Evolutionary conservation across 2,329 filamentous ascomycete genomes (phyloP).

Genomic region (Colletotrichum tropicale): DNA sequence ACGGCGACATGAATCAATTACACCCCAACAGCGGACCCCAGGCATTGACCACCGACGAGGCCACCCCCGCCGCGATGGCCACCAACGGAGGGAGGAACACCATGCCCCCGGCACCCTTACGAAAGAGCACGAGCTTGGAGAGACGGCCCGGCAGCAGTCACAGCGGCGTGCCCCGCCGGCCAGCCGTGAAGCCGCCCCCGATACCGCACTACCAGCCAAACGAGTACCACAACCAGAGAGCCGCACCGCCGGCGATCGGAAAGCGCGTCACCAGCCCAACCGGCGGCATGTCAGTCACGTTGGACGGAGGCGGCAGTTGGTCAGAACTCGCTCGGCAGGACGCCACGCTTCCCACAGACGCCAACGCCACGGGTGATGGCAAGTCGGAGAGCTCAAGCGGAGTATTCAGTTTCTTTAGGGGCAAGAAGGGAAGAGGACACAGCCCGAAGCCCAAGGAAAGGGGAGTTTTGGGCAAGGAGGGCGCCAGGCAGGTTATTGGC

Average conservation of each 20-base stretch:
- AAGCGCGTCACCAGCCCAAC: constrained; percentile 77
- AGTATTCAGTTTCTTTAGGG: constrained; percentile 87
- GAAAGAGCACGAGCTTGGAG: constrained; percentile 17
- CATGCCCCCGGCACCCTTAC: constrained; percentile 5
- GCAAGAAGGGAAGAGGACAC: constrained; percentile 88
- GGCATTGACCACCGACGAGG: constrained; percentile 58
- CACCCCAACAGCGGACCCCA: constrained; percentile 35
- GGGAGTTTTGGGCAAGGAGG: constrained; percentile 93
- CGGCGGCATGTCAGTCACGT: constrained; percentile 87
- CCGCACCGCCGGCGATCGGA: constrained; percentile 52
- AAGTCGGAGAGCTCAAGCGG: constrained; percentile 70
- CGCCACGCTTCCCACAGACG: constrained; percentile 73
- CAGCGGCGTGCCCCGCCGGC: constrained; percentile 15
- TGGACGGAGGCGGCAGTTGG: constrained; percentile 91
- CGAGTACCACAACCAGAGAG: constrained; percentile 41
- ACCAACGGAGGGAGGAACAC: constrained; percentile 23
- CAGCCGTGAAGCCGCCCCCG: constrained; percentile 29
- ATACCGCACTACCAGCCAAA: constrained; percentile 51
- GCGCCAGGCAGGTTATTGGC: constrained; percentile 81
- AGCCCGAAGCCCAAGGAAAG: constrained; percentile 95
- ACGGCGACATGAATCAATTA: not conserved
- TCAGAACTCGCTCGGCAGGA: constrained; percentile 87
- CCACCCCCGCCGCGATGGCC: constrained; percentile 41
- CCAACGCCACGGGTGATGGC: constrained; percentile 55
- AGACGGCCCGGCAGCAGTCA: constrained; percentile 21